Evolutionary conservation across 106 monocot species (phyloP).

Genomic region (Ottelia alismoides): DNA sequence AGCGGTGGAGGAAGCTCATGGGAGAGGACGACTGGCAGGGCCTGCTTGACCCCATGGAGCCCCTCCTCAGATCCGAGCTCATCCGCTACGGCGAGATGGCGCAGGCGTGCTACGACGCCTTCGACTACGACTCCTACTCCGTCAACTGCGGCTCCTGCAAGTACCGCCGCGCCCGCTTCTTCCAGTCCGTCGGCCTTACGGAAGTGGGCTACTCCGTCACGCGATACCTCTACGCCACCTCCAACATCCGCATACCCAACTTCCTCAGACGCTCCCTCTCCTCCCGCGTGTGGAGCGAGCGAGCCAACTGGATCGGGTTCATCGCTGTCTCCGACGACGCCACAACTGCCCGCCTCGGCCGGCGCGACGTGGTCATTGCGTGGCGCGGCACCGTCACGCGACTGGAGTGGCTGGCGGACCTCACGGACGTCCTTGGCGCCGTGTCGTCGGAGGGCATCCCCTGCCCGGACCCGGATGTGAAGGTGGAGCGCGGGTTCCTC

Average conservation of each 20-base stretch:
- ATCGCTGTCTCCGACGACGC: slow-evolving; percentile 60
- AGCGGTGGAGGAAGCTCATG: too few species aligned
- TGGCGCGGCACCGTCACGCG: slow-evolving; percentile 73
- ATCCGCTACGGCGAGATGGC: neutral
- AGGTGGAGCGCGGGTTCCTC: slow-evolving; percentile 56
- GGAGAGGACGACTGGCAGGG: too few species aligned
- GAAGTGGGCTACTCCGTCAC: slow-evolving; percentile 36
- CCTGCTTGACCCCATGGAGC: too few species aligned
- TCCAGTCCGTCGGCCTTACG: slow-evolving; percentile 14
- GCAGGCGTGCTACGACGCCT: too few species aligned
- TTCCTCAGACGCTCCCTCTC: slow-evolving; percentile 30
- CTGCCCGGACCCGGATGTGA: slow-evolving; percentile 40
- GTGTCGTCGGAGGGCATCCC: slow-evolving; percentile 37
- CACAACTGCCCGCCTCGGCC: slow-evolving; percentile 27
- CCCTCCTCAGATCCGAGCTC: too few species aligned
- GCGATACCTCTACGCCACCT: slow-evolving; percentile 65
- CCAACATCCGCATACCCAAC: slow-evolving; percentile 39
- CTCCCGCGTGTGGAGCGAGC: slow-evolving; percentile 34
- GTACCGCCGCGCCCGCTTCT: too few species aligned
- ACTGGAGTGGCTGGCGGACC: slow-evolving; percentile 55
- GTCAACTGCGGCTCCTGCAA: too few species aligned
- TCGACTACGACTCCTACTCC: too few species aligned
- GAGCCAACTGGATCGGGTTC: slow-evolving; percentile 82
- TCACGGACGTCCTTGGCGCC: slow-evolving; percentile 50
- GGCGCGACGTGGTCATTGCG: slow-evolving; percentile 44